Base-by-base conservation (phyloP, 768 basidiomycete genomes). In the Tricholoma sp. region DNA sequence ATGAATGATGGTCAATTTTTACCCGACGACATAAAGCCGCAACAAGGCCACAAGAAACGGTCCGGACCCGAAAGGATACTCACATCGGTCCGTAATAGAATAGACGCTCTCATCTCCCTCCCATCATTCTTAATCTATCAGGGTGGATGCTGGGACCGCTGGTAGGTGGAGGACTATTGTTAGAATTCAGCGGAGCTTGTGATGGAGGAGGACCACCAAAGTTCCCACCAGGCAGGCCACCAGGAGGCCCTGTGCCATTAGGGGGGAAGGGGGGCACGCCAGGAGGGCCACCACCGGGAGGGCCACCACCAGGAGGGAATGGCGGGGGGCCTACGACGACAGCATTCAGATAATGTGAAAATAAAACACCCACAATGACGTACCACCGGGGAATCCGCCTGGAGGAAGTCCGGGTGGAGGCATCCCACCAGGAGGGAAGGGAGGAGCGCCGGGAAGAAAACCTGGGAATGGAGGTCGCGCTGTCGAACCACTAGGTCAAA, bases 81-180 rank as follows among this genome's bases (percentile, higher is more conserved):
- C 29, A 49, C 27, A 31, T 7, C 9, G 46, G 29, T 31, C 47
- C n/a, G 27, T 24, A 6, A 24, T 21, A 22, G 45, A 24, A 52
- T 41, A 32, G 27, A 55, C 12, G 11, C 52, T 46, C 31, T 63
- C 37, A 66, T 59, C 70, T 66, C 52, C 68, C 69, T 53, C 70
- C 79, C 85, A 93, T 83, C 90, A 93, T 91, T 57, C 89, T 79
- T 70, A 89, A 64, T 57, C 91, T 81, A 71, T 93, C 91, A 9
- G 91, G 91, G 68, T 93, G 91, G 61, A 93, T 91, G n/a, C 78
- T 83, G 43, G 86, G 84, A 18, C 80, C 79, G 18, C 68, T 69
- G 29, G 69, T 56, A 22, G 69, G 65, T 9, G 70, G 67, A 4
- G 68, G 57, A 12, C 43, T 64, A 59, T 18, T 50, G 8, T 65